Percentiles rank a stretch among this genome's conserved stretches.
Evolutionary conservation across 2,329 filamentous ascomycete species (phyloP).

Genomic region (Graphilbum sp.): DNA sequence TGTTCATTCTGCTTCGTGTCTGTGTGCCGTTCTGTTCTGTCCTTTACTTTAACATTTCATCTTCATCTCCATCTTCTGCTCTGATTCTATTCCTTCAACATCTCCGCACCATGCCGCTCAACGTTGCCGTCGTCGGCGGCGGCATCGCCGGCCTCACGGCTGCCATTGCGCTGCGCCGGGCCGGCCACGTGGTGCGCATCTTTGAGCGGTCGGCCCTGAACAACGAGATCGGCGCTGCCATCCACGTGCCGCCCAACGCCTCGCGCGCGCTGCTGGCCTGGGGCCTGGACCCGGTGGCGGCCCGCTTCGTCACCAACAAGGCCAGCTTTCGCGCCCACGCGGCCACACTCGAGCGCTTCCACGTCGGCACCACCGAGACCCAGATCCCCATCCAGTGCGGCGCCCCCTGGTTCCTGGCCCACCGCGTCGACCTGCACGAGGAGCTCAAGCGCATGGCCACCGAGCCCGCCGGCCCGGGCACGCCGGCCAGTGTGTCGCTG

Average conservation of each 20-base stretch:
- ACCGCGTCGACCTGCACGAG: slow-evolving; percentile 24
- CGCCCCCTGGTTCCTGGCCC: slow-evolving; percentile 18
- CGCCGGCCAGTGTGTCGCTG: slow-evolving; percentile 13
- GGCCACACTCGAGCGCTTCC: slow-evolving; percentile 12
- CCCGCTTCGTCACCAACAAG: slow-evolving; percentile 2
- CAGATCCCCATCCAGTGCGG: slow-evolving; percentile 11
- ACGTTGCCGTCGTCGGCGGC: slow-evolving; percentile 18
- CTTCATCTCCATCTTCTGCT: no score
- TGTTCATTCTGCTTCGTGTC: no score
- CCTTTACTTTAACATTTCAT: no score
- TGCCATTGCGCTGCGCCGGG: slow-evolving; percentile 17
- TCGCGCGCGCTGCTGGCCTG: slow-evolving; percentile 18
- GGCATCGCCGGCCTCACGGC: slow-evolving; percentile 21
- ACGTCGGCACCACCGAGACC: slow-evolving; percentile 2
- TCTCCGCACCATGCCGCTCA: slow-evolving; percentile 4
- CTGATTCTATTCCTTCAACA: no score
- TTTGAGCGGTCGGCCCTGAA: slow-evolving; percentile 21
- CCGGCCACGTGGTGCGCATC: slow-evolving; percentile 18
- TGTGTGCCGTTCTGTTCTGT: no score
- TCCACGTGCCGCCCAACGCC: slow-evolving; percentile 22
- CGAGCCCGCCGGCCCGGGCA: slow-evolving; percentile 10
- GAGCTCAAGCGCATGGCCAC: slow-evolving; percentile 19
- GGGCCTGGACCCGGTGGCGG: slow-evolving; percentile 17
- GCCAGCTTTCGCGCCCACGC: slow-evolving; percentile 8
- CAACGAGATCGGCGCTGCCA: slow-evolving; percentile 19